Evolutionary conservation across 306 rosid species (phyloP).

Genomic region (Pueraria montana): DNA sequence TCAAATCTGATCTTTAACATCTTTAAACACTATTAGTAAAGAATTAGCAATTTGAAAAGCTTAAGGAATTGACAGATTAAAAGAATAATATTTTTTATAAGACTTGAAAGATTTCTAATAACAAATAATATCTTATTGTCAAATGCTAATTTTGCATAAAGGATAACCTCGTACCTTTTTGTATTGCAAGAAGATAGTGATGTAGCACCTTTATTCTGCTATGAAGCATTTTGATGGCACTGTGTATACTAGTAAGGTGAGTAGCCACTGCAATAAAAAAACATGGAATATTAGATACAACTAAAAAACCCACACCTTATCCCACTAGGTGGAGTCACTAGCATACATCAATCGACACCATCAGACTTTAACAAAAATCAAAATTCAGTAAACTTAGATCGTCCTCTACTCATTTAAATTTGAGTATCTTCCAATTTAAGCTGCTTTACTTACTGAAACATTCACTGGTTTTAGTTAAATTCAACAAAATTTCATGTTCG

Average conservation of each 20-base stretch:
- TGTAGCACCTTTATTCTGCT: too few relatives aligned
- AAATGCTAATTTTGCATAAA: too few relatives aligned
- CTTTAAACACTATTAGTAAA: conserved; percentile 15
- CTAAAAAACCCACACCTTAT: too few relatives aligned
- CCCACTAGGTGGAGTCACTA: conserved; percentile 3
- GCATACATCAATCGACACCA: conserved; percentile 9
- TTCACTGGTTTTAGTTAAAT: not conserved
- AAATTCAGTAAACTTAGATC: conserved; percentile 3
- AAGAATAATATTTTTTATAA: conserved; percentile 5
- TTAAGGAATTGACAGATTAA: conserved; percentile 7
- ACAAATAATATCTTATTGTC: too few relatives aligned
- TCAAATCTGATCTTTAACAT: too few relatives aligned
- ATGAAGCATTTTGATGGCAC: too few relatives aligned
- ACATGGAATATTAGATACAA: too few relatives aligned
- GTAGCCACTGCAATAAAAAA: too few relatives aligned
- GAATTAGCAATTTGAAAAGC: conserved; percentile 8
- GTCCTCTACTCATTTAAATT: not conserved
- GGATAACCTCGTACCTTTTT: too few relatives aligned
- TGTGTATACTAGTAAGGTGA: too few relatives aligned
- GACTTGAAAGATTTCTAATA: too few relatives aligned
- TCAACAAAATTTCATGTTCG: not conserved
- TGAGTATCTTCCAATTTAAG: conserved; percentile 15
- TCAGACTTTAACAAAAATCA: conserved; percentile 14
- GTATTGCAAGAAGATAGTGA: too few relatives aligned
- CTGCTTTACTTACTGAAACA: conserved; percentile 19